A percentile compares a stretch with the other conserved stretches of the same genome.
Conservation (phyloP, 2,329 filamentous ascomycete species). For the Biscogniauxia sp. region DNA sequence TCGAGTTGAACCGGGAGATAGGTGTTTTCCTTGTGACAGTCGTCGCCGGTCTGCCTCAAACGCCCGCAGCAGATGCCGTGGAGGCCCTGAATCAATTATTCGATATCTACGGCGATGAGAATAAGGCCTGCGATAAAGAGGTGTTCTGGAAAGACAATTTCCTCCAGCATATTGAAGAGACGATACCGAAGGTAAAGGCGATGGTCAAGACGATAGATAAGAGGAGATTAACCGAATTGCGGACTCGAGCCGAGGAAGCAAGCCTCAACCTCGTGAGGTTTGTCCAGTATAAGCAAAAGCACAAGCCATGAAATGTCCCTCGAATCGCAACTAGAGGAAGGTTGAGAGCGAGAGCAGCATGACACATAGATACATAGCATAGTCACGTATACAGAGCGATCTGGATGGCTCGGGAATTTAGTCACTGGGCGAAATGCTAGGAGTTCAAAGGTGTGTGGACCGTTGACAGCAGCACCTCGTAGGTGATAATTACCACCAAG, state of each 20-base stretch:
- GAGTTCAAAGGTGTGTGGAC: background rate
- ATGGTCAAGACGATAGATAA: conserved; percentile 62
- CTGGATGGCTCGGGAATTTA: background rate
- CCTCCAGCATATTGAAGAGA: conserved; percentile 55
- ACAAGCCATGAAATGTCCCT: conserved; percentile 40
- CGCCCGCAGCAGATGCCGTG: conserved; percentile 55
- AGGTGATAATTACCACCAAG: background rate
- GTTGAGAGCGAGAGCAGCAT: background rate
- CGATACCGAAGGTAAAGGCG: conserved; percentile 51
- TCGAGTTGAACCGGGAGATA: conserved; percentile 58
- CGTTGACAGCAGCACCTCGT: background rate
- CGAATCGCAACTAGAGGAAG: background rate
- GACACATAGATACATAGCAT: background rate
- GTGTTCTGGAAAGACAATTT: conserved; percentile 66
- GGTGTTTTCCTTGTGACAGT: conserved; percentile 61
- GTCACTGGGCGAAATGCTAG: background rate
- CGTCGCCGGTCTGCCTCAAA: conserved; percentile 49
- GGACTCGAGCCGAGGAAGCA: conserved; percentile 59
- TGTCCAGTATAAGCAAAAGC: conserved; percentile 63
- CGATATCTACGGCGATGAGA: conserved; percentile 65
- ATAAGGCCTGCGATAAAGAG: conserved; percentile 53
- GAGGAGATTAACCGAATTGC: conserved; percentile 54
- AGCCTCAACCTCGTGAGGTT: conserved; percentile 60
- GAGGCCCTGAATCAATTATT: conserved; percentile 66
- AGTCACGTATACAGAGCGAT: background rate